These are phyloP conservation scores for Plectranthus barbatus DNA, from an alignment of 257 asterid species.

Conservation along the genomic window DNA sequence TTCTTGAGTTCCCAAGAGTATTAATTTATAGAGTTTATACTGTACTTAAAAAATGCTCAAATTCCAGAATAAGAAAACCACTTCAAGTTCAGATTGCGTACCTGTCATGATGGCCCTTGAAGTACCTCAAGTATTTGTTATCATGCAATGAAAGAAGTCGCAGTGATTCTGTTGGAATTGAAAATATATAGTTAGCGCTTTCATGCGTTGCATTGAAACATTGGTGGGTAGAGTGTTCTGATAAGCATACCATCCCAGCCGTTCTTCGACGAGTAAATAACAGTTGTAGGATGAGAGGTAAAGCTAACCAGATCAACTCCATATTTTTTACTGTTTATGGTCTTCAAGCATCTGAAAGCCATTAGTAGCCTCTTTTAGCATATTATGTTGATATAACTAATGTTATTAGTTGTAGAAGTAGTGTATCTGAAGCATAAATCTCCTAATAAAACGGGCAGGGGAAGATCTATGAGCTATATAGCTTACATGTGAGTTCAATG, in stretches of 20 bases:
- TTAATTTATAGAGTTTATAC: too few relatives aligned
- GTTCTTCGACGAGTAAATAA: slow-evolving; percentile 92
- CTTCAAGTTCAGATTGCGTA: slow-evolving; percentile 19
- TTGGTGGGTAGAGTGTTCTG: background rate
- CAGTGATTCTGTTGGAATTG: slow-evolving; percentile 71
- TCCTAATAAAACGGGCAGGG: background rate
- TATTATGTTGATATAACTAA: slow-evolving; percentile 3
- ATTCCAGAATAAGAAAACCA: slow-evolving; percentile 1
- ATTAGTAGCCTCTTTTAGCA: slow-evolving; percentile 14
- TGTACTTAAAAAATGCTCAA: background rate
- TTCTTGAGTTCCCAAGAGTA: too few relatives aligned
- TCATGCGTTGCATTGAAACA: slow-evolving; percentile 9
- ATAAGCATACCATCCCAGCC: slow-evolving; percentile 93
- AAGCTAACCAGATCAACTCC: slow-evolving; percentile 97
- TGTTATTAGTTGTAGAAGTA: background rate
- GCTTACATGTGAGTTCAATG: background rate
- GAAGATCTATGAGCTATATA: background rate
- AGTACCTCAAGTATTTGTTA: slow-evolving; percentile 94
- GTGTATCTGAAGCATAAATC: background rate
- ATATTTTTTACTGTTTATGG: slow-evolving; percentile 90
- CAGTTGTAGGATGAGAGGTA: slow-evolving; percentile 94
- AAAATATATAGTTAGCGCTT: slow-evolving; percentile 12
- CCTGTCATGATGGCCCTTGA: slow-evolving; percentile 99
- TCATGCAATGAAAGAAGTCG: slow-evolving; percentile 93
- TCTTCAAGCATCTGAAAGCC: slow-evolving; percentile 75